Evolutionary conservation across 192 early-diverging fungal species (phyloP).

Genomic region (Backusella sp.): DNA sequence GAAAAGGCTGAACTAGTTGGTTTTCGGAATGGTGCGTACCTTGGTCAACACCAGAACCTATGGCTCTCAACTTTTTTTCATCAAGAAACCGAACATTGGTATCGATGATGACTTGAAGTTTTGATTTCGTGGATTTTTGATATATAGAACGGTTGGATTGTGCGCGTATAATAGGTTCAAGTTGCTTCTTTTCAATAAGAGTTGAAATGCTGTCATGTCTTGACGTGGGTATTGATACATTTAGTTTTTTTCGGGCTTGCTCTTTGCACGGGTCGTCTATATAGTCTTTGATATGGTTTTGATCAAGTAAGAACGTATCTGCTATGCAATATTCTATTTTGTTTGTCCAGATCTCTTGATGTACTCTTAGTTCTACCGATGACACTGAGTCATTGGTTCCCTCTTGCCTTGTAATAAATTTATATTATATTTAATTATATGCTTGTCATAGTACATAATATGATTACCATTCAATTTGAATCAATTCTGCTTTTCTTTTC

Average conservation of each 20-base stretch:
- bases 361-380: not conserved
- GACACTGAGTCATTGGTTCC: not conserved
- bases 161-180: not conserved
- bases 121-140: not conserved
- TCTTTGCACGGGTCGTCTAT: not conserved
- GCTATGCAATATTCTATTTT: not conserved
- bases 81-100: not conserved
- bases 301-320: not conserved
- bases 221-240: not conserved
- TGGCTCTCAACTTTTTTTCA: not conserved
- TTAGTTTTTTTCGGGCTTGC: not conserved
- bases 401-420: conserved; percentile 1
- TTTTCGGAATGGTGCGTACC: not conserved
- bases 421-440: not conserved
- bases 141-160: not conserved
- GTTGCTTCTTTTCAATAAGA: not conserved
- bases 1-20: not conserved
- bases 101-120: not conserved
- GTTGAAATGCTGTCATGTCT: not conserved
- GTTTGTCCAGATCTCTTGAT: not conserved
- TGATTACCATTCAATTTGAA: not conserved
- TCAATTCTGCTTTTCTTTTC: not conserved
- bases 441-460: not conserved
- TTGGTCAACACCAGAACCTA: not conserved
- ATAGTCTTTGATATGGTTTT: not conserved